Conservation (phyloP, 176 grass and related monocot genomes). For the Puccinellia tenuiflora region DNA sequence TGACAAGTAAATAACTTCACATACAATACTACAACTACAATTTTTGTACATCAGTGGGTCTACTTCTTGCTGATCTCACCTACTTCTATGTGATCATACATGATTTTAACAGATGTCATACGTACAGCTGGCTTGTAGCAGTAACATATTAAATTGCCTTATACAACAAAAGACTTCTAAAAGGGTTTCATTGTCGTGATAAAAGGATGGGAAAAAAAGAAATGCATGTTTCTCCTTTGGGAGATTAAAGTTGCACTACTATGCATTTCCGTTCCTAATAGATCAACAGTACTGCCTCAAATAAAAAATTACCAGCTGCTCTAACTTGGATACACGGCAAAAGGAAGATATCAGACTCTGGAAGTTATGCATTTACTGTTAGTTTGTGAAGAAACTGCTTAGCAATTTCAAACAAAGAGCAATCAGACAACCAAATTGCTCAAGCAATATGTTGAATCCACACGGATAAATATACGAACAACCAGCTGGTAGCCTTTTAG, state of each 20-base stretch:
- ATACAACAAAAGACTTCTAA: neutral
- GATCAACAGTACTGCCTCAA: neutral
- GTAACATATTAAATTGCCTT: neutral
- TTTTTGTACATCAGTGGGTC: neutral
- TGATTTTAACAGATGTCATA: neutral
- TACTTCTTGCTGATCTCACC: neutral
- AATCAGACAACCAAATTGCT: neutral
- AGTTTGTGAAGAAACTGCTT: neutral
- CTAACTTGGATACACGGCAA: neutral
- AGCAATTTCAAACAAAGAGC: neutral
- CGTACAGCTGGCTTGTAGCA: neutral
- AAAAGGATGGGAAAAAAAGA: neutral
- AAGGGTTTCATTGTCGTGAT: neutral
- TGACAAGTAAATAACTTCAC: constrained; percentile 4
- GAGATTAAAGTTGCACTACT: neutral
- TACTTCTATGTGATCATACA: neutral
- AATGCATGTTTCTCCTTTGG: neutral
- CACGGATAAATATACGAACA: neutral
- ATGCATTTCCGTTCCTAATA: neutral
- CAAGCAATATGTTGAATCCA: neutral
- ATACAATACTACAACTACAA: neutral
- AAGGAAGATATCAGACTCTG: neutral
- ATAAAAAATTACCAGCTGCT: neutral
- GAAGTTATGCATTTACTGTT: too few relatives aligned
- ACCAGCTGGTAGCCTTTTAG: neutral